These are phyloP conservation scores for Boletus sp. DNA, from an alignment of 768 basidiomycete genomes.

Conservation along the genomic window DNA sequence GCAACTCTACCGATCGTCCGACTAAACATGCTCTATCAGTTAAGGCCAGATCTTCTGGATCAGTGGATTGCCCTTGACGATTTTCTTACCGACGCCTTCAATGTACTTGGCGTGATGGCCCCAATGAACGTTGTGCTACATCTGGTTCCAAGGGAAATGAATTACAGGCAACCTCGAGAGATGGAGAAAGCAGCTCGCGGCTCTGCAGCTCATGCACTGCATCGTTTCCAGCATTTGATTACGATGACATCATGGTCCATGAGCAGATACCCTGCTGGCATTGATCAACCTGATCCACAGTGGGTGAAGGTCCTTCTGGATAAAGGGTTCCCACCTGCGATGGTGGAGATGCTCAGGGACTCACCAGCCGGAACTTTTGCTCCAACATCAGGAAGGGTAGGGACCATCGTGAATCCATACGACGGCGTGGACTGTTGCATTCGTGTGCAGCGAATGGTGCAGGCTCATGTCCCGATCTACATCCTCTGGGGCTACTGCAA, in stretches of 20 bases:
- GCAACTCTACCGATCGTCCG: neutral
- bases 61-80: neutral
- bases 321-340: neutral
- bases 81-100: neutral
- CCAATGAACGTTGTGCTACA: neutral
- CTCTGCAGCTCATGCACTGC: neutral
- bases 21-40: neutral
- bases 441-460: neutral
- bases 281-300: neutral
- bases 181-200: neutral
- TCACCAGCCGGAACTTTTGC: neutral
- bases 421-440: neutral
- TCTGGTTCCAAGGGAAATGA: neutral
- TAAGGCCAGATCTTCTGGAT: neutral
- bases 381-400: neutral
- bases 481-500: neutral
- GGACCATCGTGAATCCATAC: neutral
- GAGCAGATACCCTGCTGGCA: neutral
- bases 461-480: neutral
- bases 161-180: neutral
- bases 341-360: neutral
- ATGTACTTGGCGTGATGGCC: neutral
- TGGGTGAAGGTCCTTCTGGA: neutral
- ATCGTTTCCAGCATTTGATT: neutral
- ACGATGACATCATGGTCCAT: neutral